Base-by-base conservation (phyloP, 2,329 filamentous ascomycete species). In the Ilyonectria sp. region DNA sequence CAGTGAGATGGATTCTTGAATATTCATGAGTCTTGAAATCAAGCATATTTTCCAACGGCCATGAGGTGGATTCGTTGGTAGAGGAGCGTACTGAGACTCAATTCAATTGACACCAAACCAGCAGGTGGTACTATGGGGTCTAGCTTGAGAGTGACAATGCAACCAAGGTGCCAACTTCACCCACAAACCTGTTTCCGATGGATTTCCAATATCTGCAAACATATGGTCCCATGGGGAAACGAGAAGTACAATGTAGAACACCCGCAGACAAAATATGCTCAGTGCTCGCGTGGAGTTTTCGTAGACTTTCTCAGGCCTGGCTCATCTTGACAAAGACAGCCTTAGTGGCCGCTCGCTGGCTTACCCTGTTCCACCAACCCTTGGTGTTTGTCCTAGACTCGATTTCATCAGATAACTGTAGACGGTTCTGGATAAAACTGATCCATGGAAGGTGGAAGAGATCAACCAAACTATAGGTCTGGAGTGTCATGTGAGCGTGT, bases 381-480 rank as follows among this genome's bases (percentile, higher is more conserved):
- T 29, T 37, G 4, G 49, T 2, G 10, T 59, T 59, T 3, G 4
- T 21, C 17, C 55, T 29, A 13, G 43, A 49, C 5, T 59, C 19
- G 23, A 59, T 29, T 44, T 59, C 55, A 10, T 26, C 15, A 10
- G 55, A 8, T 2, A 49, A 31, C 17, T 37, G 43, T 7, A 58
- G 43, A 1, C 40, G n/a, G 17, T 49, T 6, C n/a, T 19, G 5
- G 3, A 59, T 49, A 15, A 59, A 59, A 10, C 47, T 6, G 10
- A 49, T 49, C 55, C 55, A 59, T 6, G 55, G 55, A 59, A 33
- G 2, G 21, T 59, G 55, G 44, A 59, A 59, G 3, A 59, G n/a
- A 21, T 59, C 55, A n/a, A 59, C 43, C n/a, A 59, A 49, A 2
- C 43, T 59, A n/a, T 49, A 59, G 21, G 29, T 59, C 55, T 59